Evolutionary conservation across 305 asterid genomes (phyloP).

Genomic region (Fraxinus albicans): DNA sequence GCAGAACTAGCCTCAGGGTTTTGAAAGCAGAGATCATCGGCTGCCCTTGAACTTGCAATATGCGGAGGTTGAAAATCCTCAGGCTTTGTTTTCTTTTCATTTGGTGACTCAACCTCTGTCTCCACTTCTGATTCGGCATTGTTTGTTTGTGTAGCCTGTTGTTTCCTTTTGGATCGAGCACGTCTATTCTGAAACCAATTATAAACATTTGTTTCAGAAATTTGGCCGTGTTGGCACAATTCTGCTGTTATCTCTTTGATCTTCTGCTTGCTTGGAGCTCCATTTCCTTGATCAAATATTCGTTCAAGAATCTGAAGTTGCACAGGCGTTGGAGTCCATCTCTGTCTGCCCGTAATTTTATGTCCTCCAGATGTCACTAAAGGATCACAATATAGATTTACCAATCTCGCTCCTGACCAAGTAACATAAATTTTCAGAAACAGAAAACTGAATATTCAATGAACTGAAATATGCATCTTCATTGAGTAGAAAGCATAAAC

Average conservation of each 20-base stretch:
- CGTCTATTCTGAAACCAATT: slow-evolving; percentile 99
- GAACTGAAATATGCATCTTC: neutral
- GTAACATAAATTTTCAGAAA: neutral
- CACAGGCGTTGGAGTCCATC: slow-evolving; percentile 95
- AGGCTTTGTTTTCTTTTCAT: slow-evolving; percentile 72
- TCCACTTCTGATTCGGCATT: slow-evolving; percentile 74
- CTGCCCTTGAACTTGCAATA: slow-evolving; percentile 40
- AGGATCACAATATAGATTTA: slow-evolving; percentile 79
- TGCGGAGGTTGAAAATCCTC: slow-evolving; percentile 65
- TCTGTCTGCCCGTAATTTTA: slow-evolving; percentile 83
- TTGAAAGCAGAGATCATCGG: slow-evolving; percentile 66
- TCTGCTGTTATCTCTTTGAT: slow-evolving; percentile 87
- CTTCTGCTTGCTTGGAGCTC: slow-evolving; percentile 95
- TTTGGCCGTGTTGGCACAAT: slow-evolving; percentile 89
- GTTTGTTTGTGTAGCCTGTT: slow-evolving; percentile 58
- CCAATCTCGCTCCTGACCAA: slow-evolving; percentile 74
- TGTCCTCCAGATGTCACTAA: slow-evolving; percentile 67
- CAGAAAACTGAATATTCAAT: neutral
- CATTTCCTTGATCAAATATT: slow-evolving; percentile 86
- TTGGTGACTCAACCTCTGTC: slow-evolving; percentile 83
- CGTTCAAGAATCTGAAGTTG: slow-evolving; percentile 94
- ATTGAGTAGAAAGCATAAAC: neutral
- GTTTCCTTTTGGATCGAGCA: slow-evolving; percentile 95
- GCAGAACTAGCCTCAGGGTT: slow-evolving; percentile 47
- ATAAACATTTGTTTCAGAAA: slow-evolving; percentile 93